Evolutionary conservation across 2,329 filamentous ascomycete species (phyloP).

Genomic region (Colletotrichum plurivorum): DNA sequence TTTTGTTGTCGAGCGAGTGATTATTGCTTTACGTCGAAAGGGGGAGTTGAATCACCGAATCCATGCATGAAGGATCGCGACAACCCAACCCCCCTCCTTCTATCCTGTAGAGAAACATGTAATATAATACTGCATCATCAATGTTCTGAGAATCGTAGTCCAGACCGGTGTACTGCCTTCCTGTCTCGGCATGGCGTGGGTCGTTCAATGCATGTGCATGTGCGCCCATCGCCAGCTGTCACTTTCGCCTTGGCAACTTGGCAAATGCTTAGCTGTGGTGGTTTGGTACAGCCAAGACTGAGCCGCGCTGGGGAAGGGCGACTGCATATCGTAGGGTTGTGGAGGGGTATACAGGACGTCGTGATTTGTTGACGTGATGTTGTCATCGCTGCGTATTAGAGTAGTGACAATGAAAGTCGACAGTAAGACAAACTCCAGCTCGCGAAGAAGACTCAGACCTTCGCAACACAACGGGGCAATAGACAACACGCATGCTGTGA

Average conservation of each 20-base stretch:
- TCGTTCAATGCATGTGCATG: neutral
- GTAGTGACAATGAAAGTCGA: neutral
- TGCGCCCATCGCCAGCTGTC: constrained; percentile 2
- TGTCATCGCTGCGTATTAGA: neutral
- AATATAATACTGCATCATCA: too few species aligned
- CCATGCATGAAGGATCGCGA: too few species aligned
- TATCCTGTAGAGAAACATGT: too few species aligned
- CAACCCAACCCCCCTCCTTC: too few species aligned
- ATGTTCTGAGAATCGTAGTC: too few species aligned
- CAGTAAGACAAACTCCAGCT: neutral
- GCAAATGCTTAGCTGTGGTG: constrained; percentile 19
- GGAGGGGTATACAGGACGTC: neutral
- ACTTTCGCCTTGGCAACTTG: constrained; percentile 27
- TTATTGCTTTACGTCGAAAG: too few species aligned
- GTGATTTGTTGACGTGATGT: neutral
- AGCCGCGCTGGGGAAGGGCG: neutral
- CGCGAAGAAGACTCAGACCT: neutral
- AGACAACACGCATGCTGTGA: too few species aligned
- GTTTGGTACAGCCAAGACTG: constrained; percentile 4
- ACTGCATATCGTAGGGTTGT: neutral
- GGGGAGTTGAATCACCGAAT: too few species aligned
- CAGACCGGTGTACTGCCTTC: neutral
- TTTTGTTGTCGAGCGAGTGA: too few species aligned
- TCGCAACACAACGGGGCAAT: too few species aligned
- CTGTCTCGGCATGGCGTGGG: constrained; percentile 7